phyloP scores from a whole-genome alignment of 2,329 filamentous ascomycete species.

The Plectosphaerella cucumerina region DNA sequence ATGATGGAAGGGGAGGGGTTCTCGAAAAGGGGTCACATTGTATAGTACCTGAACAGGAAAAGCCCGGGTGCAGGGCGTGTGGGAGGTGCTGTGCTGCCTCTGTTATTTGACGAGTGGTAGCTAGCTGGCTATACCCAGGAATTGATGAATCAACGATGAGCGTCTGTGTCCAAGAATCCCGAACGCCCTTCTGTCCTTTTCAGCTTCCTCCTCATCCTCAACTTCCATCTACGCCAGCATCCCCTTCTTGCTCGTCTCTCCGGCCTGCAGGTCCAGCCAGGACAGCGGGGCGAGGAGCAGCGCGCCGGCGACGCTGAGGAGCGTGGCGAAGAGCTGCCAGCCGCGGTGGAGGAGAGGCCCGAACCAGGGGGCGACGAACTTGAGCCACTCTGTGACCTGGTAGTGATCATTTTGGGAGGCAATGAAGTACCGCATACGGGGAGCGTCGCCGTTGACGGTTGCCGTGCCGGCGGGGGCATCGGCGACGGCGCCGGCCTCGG shows the following conservation, averaged over 20 bases:
- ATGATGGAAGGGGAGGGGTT: background rate
- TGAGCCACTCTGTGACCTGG: conserved; percentile 69
- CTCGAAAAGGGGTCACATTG: background rate
- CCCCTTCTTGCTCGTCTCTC: conserved; percentile 5
- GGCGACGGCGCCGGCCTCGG: conserved; percentile 12
- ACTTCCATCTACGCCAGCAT: background rate
- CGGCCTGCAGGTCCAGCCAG: conserved; percentile 2
- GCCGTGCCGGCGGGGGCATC: conserved; percentile 14
- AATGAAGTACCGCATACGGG: conserved; percentile 62
- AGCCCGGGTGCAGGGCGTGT: background rate
- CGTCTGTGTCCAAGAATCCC: no score
- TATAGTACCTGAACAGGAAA: background rate
- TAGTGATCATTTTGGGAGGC: conserved; percentile 76
- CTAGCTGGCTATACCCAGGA: no score
- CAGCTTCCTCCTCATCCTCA: no score
- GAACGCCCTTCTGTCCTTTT: no score
- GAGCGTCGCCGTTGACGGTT: conserved; percentile 11
- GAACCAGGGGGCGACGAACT: conserved; percentile 62
- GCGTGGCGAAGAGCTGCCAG: conserved; percentile 62
- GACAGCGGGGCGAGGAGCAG: conserved; percentile 8
- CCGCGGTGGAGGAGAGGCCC: conserved; percentile 48
- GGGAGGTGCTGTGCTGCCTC: no score
- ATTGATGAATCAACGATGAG: no score
- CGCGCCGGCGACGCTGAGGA: conserved; percentile 57
- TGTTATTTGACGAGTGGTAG: no score